Evolutionary conservation across 2,329 filamentous ascomycete genomes (phyloP).

Genomic region (Neopestalotiopsis sp.): DNA sequence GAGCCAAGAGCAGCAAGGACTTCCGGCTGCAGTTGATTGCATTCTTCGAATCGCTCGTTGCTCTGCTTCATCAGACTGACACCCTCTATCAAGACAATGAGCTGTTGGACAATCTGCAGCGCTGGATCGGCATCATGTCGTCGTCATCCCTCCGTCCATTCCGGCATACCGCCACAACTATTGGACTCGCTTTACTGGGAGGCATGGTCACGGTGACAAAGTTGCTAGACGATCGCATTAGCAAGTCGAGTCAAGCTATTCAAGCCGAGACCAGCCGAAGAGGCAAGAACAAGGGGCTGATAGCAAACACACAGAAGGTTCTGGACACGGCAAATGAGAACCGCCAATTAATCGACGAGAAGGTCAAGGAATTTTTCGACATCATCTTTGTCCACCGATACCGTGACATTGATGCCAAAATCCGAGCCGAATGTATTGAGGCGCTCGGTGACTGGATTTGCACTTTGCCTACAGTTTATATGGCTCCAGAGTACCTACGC

Average conservation of each 20-base stretch:
- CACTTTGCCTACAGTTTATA: slow-evolving; percentile 83
- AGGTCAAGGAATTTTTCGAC: slow-evolving; percentile 87
- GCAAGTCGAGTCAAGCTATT: slow-evolving; percentile 77
- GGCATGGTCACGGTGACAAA: slow-evolving; percentile 76
- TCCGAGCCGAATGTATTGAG: slow-evolving; percentile 86
- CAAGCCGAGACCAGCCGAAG: slow-evolving; percentile 76
- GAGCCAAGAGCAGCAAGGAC: slow-evolving; percentile 73
- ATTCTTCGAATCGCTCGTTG: slow-evolving; percentile 80
- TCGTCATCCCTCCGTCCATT: slow-evolving; percentile 88
- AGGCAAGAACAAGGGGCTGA: slow-evolving; percentile 77
- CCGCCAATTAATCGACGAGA: slow-evolving; percentile 70
- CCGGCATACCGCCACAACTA: slow-evolving; percentile 89
- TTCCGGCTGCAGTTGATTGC: slow-evolving; percentile 79
- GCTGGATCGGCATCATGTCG: slow-evolving; percentile 91
- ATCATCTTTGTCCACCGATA: slow-evolving; percentile 95
- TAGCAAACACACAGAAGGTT: slow-evolving; percentile 74
- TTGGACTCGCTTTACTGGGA: slow-evolving; percentile 79
- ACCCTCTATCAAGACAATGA: slow-evolving; percentile 77
- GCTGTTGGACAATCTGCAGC: slow-evolving; percentile 85
- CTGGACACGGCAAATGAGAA: slow-evolving; percentile 73
- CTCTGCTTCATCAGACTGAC: slow-evolving; percentile 80
- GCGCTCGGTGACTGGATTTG: slow-evolving; percentile 90
- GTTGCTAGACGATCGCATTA: slow-evolving; percentile 72
- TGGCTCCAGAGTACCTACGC: slow-evolving; percentile 87
- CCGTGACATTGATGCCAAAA: slow-evolving; percentile 88